phyloP scores from a whole-genome alignment of 1,139 yeast species.

The Hansenula sp. region DNA sequence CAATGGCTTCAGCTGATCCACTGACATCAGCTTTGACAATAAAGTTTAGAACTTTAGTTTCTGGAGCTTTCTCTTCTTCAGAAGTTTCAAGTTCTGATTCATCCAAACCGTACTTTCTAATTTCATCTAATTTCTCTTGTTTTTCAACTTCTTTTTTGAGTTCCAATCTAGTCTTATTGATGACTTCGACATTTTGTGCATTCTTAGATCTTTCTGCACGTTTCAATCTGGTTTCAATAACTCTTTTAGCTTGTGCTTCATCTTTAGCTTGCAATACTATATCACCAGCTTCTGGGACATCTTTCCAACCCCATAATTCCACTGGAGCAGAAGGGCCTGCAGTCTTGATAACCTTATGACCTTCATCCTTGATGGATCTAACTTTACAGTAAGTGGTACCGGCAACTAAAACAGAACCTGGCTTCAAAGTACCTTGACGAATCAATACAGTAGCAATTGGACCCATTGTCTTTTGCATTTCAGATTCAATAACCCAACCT shows the following conservation, averaged over 20 bases:
- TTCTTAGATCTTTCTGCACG: background rate
- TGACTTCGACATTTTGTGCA: constrained; percentile 59
- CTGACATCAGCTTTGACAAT: constrained; percentile 88
- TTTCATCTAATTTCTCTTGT: constrained; percentile 48
- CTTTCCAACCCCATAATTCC: constrained; percentile 93
- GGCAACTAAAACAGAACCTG: constrained; percentile 72
- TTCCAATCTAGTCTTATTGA: constrained; percentile 52
- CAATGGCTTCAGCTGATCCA: constrained; percentile 60
- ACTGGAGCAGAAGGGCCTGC: constrained; percentile 93
- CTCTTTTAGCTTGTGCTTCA: constrained; percentile 75
- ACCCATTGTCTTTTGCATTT: constrained; percentile 80
- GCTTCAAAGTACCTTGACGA: constrained; percentile 69
- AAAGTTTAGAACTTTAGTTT: constrained; percentile 45
- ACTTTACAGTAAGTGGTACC: constrained; percentile 88
- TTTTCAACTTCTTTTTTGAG: constrained; percentile 37
- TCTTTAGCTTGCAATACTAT: constrained; percentile 69
- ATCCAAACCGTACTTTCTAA: constrained; percentile 54
- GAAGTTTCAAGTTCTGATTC: constrained; percentile 31
- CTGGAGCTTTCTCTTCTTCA: constrained; percentile 19
- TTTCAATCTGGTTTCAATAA: constrained; percentile 50
- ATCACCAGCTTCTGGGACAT: constrained; percentile 89
- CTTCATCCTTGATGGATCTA: constrained; percentile 73
- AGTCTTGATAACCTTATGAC: constrained; percentile 53
- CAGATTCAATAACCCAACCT: constrained; percentile 90
- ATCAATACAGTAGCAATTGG: constrained; percentile 82